A percentile compares a stretch with the other conserved stretches of the same genome.
These are phyloP conservation scores for Lepidopterella palustris DNA, from an alignment of 495 filamentous ascomycete genomes.

Conservation along the genomic window DNA sequence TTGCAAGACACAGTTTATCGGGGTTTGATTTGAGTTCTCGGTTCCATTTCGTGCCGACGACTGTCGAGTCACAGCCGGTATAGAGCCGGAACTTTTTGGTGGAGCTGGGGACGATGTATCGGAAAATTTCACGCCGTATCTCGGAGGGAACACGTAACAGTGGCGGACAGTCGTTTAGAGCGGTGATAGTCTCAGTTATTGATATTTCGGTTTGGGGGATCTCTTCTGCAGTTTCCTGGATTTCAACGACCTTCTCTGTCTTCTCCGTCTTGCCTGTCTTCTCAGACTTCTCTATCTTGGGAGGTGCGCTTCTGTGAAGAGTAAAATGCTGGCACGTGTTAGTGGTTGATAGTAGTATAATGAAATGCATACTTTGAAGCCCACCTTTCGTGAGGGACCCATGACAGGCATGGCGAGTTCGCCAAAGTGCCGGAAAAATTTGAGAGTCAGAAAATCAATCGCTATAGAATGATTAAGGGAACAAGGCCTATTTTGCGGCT, in stretches of 20 bases:
- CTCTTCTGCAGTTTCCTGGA: conserved; percentile 5
- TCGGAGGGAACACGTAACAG: conserved; percentile 24
- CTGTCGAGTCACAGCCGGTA: conserved; percentile 24
- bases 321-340: neutral
- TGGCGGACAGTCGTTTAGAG: conserved; percentile 22
- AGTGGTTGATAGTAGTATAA: too few species aligned
- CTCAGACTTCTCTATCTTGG: neutral
- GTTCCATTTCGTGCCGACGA: conserved; percentile 23
- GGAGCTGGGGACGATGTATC: conserved; percentile 20
- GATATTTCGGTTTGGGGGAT: conserved; percentile 14
- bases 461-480: too few species aligned
- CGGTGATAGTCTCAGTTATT: conserved; percentile 23
- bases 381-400: neutral
- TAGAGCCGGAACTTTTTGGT: conserved; percentile 23
- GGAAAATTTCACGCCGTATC: conserved; percentile 25
- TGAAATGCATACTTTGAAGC: too few species aligned
- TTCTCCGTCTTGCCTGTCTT: conserved; percentile 1
- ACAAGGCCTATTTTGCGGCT: neutral
- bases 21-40: conserved; percentile 14
- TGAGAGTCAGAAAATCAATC: neutral
- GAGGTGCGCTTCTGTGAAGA: neutral
- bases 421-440: neutral
- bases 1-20: conserved; percentile 18
- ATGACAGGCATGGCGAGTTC: neutral
- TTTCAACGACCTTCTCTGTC: too few species aligned